These are phyloP conservation scores for Fusarium burgessii DNA, from an alignment of 2,329 filamentous ascomycete species.

Conservation along the genomic window DNA sequence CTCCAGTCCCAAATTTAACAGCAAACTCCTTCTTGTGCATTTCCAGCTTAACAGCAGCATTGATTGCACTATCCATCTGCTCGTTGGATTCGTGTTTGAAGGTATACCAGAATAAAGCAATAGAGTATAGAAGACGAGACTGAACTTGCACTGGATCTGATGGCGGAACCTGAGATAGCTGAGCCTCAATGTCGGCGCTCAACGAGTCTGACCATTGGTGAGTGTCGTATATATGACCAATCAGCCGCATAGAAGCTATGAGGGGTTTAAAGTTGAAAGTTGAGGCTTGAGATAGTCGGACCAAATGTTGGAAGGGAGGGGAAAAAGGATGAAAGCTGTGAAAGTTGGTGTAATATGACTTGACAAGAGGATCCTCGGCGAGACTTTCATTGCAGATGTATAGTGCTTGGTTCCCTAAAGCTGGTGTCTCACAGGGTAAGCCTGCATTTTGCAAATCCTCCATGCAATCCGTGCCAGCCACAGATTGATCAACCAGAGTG, in stretches of 20 bases:
- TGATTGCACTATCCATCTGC: constrained; percentile 62
- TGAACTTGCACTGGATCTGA: constrained; percentile 52
- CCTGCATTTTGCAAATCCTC: background rate
- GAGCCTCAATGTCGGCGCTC: constrained; percentile 8
- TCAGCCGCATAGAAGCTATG: constrained; percentile 47
- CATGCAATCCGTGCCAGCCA: background rate
- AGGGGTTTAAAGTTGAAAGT: constrained; percentile 38
- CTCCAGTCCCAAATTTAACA: constrained; percentile 57
- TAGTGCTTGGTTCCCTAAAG: background rate
- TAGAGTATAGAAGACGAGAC: constrained; percentile 52
- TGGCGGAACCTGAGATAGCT: constrained; percentile 1
- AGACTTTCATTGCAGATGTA: background rate
- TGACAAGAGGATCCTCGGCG: constrained; percentile 43
- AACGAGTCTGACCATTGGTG: constrained; percentile 29
- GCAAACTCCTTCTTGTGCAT: constrained; percentile 70
- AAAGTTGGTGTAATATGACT: constrained; percentile 53
- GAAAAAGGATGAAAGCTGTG: constrained; percentile 51
- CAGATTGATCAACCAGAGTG: background rate
- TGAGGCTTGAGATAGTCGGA: constrained; percentile 11
- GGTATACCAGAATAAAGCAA: constrained; percentile 52
- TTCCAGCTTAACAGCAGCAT: constrained; percentile 69
- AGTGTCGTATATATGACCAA: constrained; percentile 51
- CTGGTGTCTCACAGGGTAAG: background rate
- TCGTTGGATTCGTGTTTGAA: constrained; percentile 41
- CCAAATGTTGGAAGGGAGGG: constrained; percentile 39